Conservation (phyloP, 2,329 filamentous ascomycete species). For the Fusarium guadeloupense region DNA sequence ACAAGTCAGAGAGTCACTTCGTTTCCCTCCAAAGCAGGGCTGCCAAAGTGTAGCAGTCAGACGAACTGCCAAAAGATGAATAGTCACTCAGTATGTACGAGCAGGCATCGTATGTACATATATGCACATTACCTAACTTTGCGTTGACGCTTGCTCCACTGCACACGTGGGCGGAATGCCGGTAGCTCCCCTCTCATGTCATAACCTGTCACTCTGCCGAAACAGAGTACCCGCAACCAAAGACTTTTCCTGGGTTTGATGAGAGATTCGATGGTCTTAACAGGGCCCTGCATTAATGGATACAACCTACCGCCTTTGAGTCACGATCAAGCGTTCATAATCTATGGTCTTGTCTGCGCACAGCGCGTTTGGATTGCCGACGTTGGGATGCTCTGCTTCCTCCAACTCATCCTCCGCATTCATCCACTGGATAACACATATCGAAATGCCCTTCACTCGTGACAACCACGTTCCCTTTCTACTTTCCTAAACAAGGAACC, state of each 20-base stretch:
- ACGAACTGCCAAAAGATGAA: constrained; percentile 5
- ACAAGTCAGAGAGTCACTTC: constrained; percentile 4
- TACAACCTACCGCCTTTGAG: neutral
- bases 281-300: neutral
- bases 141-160: constrained; percentile 32
- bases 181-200: constrained; percentile 31
- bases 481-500: constrained; percentile 48
- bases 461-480: constrained; percentile 42
- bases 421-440: constrained; percentile 4
- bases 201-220: constrained; percentile 27
- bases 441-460: constrained; percentile 22
- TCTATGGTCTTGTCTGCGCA: neutral
- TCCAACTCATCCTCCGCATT: neutral
- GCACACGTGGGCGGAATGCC: constrained; percentile 42
- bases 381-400: neutral
- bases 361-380: neutral
- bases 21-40: constrained; percentile 1
- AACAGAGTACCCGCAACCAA: constrained; percentile 7
- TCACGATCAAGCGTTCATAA: neutral
- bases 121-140: neutral
- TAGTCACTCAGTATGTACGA: constrained; percentile 18
- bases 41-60: constrained; percentile 3
- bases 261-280: constrained; percentile 4
- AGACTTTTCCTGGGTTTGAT: constrained; percentile 7
- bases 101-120: constrained; percentile 1